Percentiles rank a stretch among this genome's conserved stretches.
phyloP scores from a whole-genome alignment of 306 rosid genomes.

The Glycine soja region DNA sequence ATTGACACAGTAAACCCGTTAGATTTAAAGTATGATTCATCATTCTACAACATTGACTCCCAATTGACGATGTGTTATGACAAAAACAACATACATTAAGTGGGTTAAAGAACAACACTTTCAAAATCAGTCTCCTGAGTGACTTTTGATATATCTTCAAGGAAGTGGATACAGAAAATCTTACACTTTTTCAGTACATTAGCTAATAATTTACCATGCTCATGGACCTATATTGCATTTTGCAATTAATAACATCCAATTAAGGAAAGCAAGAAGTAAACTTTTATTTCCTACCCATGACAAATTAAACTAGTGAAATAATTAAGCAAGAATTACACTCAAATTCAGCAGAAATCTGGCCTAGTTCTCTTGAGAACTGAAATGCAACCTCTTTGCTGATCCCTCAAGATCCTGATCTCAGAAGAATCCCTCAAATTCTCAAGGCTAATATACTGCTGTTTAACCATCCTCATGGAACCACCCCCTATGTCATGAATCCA shows the following conservation, averaged over 20 bases:
- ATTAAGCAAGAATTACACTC: neutral
- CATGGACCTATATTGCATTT: conserved; percentile 18
- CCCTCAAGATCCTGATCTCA: conserved; percentile 92
- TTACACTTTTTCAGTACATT: neutral
- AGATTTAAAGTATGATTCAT: conserved; percentile 8
- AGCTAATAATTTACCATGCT: conserved; percentile 17
- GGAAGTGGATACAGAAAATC: conserved; percentile 18
- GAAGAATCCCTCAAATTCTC: conserved; percentile 83
- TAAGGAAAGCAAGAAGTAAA: conserved; percentile 21
- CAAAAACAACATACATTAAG: neutral
- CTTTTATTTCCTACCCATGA: conserved; percentile 1
- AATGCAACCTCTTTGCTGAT: conserved; percentile 86
- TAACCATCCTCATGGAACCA: conserved; percentile 87
- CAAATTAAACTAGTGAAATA: neutral
- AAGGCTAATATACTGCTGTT: conserved; percentile 91
- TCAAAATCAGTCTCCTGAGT: neutral
- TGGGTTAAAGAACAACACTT: neutral
- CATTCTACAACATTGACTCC: neutral
- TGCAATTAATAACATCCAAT: conserved; percentile 30
- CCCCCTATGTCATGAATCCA: conserved; percentile 89
- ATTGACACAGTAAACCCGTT: neutral
- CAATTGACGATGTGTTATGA: neutral
- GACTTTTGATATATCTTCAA: neutral
- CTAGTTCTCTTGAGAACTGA: conserved; percentile 84
- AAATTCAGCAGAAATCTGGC: conserved; percentile 76